phyloP scores from a whole-genome alignment of 2,329 filamentous ascomycete genomes.

The Anthostomella pinea region DNA sequence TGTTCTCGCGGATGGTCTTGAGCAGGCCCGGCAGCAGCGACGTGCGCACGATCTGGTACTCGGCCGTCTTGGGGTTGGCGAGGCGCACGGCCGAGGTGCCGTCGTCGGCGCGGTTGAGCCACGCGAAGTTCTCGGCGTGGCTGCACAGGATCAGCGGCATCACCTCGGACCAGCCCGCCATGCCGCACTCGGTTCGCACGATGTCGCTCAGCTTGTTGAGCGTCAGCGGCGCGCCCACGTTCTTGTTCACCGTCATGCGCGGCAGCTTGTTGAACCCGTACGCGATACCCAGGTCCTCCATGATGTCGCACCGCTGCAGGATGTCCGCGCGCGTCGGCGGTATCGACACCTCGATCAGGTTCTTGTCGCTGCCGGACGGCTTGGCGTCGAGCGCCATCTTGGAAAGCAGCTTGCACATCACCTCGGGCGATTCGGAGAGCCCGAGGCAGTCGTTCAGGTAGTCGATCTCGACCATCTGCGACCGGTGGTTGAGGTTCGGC shows the following conservation, averaged over 20 bases:
- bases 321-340: conserved; percentile 91
- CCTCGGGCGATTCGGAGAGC: conserved; percentile 67
- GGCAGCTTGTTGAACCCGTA: conserved; percentile 98
- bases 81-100: conserved; percentile 68
- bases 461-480: conserved; percentile 78
- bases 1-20: conserved; percentile 78
- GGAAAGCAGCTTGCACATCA: conserved; percentile 74
- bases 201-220: conserved; percentile 97
- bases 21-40: conserved; percentile 70
- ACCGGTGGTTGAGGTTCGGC: conserved; percentile 74
- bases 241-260: conserved; percentile 79
- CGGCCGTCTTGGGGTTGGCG: conserved; percentile 74
- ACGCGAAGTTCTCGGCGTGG: conserved; percentile 96
- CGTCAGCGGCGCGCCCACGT: conserved; percentile 79
- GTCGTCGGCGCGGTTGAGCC: conserved; percentile 78
- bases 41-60: conserved; percentile 79
- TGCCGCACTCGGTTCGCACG: conserved; percentile 81
- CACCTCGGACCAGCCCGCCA: conserved; percentile 95
- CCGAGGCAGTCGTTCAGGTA: conserved; percentile 95
- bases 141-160: conserved; percentile 96
- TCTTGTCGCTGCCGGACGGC: conserved; percentile 66
- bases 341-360: conserved; percentile 76
- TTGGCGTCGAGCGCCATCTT: conserved; percentile 87
- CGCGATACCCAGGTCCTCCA: conserved; percentile 96
- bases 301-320: conserved; percentile 94